Base-by-base conservation (phyloP, 108 stramenopile species). In the Seminavis robusta region DNA sequence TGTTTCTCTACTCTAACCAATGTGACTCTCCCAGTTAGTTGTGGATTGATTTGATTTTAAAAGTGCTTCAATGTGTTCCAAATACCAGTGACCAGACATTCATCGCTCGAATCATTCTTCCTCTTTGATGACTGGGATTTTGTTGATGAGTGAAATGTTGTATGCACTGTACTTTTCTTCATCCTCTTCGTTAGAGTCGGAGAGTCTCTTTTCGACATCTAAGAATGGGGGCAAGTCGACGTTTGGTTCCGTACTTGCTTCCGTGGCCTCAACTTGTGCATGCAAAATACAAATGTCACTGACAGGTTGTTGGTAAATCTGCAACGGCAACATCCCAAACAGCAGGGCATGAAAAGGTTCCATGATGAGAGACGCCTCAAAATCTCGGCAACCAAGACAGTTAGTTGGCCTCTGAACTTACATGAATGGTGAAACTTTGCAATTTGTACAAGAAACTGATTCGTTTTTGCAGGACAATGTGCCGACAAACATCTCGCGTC, bases 381-480 rank as follows among this genome's bases (percentile, higher is more conserved):
- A 45, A 8, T n/a, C 1, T 1, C 45, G 1, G 13, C 17, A 1
- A 29, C 2, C 29, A 4, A 1, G 1, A 25, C 36, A 46, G 25
- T 25, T 15, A 7, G 1, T 8, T n/a, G n/a, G 0, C 1, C 21
- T 10, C 2, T 16, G 13, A 0, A 61, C 67, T 61, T 27, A 79
- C 56, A 61, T 90, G 88, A 29, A 93, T 65, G 10, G 59, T 80
- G 56, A 90, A 89, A 39, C 65, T 74, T 57, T 88, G 84, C 19
- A 69, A 66, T 19, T 87, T 81, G 69, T 80, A 90, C 24, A 94
- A 47, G 52, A 94, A 94, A 46, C 73, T 70, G 26, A 90, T 77
- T 4, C 93, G 76, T 44, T 76, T 55, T 52, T 94, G 93, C 38
- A 59, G 51, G 15, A 94, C 83, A 43, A 91, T 68, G 50, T 87